Evolutionary conservation across 208 protist genomes (phyloP).

Genomic region (Trypanosoma mega): DNA sequence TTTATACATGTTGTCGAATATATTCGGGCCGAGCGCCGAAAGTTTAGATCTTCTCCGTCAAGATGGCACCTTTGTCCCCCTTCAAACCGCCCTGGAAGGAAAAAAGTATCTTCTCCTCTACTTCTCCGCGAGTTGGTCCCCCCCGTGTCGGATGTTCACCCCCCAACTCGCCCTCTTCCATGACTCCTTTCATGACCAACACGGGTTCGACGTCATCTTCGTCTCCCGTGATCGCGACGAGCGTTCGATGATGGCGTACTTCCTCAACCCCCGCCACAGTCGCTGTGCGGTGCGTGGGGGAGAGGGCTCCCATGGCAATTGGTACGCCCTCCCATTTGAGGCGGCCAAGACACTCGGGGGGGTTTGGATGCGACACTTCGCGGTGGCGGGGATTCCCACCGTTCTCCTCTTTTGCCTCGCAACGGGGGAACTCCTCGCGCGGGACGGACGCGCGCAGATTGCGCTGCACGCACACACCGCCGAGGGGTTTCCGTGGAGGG

Average conservation of each 20-base stretch:
- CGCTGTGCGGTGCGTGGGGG: slow-evolving; percentile 46
- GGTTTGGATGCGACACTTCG: slow-evolving; percentile 28
- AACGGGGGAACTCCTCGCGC: slow-evolving; percentile 37
- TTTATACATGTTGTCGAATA: neutral
- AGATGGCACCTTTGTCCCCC: slow-evolving; percentile 30
- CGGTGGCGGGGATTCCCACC: slow-evolving; percentile 39
- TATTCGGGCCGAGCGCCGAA: slow-evolving; percentile 5
- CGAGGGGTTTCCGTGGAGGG: slow-evolving; percentile 44
- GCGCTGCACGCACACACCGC: slow-evolving; percentile 35
- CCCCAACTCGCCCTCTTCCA: slow-evolving; percentile 68
- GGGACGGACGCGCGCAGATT: slow-evolving; percentile 30
- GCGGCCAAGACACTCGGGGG: slow-evolving; percentile 24
- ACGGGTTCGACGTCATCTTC: slow-evolving; percentile 71
- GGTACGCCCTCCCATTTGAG: slow-evolving; percentile 54
- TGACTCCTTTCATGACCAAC: slow-evolving; percentile 29
- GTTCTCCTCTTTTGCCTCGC: slow-evolving; percentile 41
- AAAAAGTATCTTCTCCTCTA: slow-evolving; percentile 68
- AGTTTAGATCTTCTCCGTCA: slow-evolving; percentile 36
- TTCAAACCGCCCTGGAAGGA: slow-evolving; percentile 30
- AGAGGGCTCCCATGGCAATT: slow-evolving; percentile 36
- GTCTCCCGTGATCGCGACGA: slow-evolving; percentile 60
- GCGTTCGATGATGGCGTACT: slow-evolving; percentile 62
- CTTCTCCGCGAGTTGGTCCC: slow-evolving; percentile 86
- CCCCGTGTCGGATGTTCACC: slow-evolving; percentile 78
- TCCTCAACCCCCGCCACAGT: slow-evolving; percentile 41